Conservation (phyloP, 2,329 filamentous ascomycete species). For the Calonectria leucothoes region DNA sequence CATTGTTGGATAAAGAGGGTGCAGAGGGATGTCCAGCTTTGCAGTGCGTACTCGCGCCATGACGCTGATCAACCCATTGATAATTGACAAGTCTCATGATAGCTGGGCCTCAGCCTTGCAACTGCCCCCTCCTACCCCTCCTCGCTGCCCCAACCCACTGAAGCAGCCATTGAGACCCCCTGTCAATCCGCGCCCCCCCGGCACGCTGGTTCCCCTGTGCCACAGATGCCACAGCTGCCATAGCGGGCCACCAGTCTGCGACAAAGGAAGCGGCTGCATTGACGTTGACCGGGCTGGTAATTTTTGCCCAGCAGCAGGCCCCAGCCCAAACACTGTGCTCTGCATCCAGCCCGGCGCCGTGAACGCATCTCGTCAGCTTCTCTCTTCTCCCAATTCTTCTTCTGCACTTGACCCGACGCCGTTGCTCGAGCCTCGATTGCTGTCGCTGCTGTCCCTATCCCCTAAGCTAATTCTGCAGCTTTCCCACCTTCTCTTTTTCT, state of each 20-base stretch:
- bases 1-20: background rate
- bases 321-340: conserved; percentile 21
- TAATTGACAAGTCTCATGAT: conserved; percentile 1
- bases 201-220: conserved; percentile 1
- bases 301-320: conserved; percentile 25
- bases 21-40: background rate
- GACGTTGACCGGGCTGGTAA: conserved; percentile 12
- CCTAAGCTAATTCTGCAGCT: background rate
- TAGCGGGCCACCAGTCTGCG: conserved; percentile 13
- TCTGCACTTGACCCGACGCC: background rate
- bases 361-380: conserved; percentile 24
- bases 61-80: conserved; percentile 19
- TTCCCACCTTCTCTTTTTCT: conserved; percentile 1
- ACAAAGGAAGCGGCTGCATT: conserved; percentile 15
- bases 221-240: conserved; percentile 20
- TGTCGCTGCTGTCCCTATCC: background rate
- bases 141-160: background rate
- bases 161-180: conserved; percentile 4
- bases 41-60: background rate
- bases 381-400: conserved; percentile 14
- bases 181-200: background rate
- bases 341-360: conserved; percentile 17
- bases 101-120: conserved; percentile 12
- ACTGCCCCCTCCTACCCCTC: background rate
- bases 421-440: background rate